A percentile compares a stretch with the other conserved stretches of the same genome.
These are phyloP conservation scores for Alternaria viburni DNA, from an alignment of 2,329 filamentous ascomycete species.

Conservation along the genomic window DNA sequence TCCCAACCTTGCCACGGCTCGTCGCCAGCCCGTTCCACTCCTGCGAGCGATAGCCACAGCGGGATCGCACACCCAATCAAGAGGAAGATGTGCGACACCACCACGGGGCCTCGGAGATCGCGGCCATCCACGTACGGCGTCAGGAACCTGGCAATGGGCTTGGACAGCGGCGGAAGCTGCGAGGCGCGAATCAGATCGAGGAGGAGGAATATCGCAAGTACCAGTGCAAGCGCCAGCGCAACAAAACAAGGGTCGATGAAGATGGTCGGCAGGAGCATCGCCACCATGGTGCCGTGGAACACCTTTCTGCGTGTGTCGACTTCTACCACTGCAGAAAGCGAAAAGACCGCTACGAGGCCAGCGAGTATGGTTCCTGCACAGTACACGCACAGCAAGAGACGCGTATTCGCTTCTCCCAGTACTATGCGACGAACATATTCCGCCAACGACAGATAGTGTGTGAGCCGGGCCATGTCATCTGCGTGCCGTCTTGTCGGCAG, in stretches of 20 bases:
- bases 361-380: constrained; percentile 72
- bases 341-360: constrained; percentile 77
- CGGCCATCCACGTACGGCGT: constrained; percentile 93
- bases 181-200: constrained; percentile 89
- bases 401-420: constrained; percentile 79
- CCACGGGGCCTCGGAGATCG: constrained; percentile 90
- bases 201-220: constrained; percentile 83
- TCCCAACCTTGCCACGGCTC: constrained; percentile 76
- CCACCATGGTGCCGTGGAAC: constrained; percentile 98
- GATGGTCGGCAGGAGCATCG: constrained; percentile 87
- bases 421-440: constrained; percentile 68
- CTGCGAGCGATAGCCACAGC: constrained; percentile 84
- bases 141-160: constrained; percentile 83
- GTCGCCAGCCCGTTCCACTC: constrained; percentile 63
- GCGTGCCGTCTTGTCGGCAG: constrained; percentile 61
- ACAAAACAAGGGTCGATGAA: constrained; percentile 87
- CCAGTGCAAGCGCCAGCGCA: constrained; percentile 77
- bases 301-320: constrained; percentile 96
- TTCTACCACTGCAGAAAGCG: constrained; percentile 77
- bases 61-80: constrained; percentile 94
- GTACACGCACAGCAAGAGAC: constrained; percentile 78
- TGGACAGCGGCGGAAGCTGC: constrained; percentile 87
- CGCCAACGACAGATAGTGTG: constrained; percentile 48
- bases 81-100: constrained; percentile 94
- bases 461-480: constrained; percentile 15